Evolutionary conservation across 306 rosid genomes (phyloP).

Genomic region (Corylus avellana): DNA sequence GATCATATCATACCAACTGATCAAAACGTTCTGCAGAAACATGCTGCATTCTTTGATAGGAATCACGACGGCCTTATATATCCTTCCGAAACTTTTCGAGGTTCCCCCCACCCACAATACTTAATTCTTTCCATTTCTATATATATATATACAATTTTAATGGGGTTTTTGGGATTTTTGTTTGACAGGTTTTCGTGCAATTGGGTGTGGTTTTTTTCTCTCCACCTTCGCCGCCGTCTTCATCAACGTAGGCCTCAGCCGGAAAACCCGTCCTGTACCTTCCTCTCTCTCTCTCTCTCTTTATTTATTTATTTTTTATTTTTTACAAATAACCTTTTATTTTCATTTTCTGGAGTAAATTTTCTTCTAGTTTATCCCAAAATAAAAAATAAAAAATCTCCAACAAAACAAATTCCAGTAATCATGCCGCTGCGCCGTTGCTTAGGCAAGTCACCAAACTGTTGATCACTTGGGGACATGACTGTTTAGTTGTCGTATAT

Average conservation of each 20-base stretch:
- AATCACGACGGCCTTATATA: constrained; percentile 70
- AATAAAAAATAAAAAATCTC: background rate
- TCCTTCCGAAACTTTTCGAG: constrained; percentile 85
- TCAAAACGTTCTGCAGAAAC: constrained; percentile 63
- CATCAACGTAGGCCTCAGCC: constrained; percentile 61
- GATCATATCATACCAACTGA: constrained; percentile 30
- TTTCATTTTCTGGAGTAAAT: too few species aligned
- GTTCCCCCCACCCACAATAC: constrained; percentile 14
- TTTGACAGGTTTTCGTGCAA: constrained; percentile 70
- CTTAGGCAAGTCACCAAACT: too few species aligned
- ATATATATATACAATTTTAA: background rate
- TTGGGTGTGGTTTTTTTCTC: constrained; percentile 52
- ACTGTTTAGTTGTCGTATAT: too few species aligned
- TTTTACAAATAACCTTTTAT: too few species aligned
- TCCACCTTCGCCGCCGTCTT: constrained; percentile 44
- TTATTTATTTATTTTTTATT: background rate
- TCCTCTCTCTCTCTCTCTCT: constrained; percentile 4
- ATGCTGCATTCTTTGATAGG: constrained; percentile 73
- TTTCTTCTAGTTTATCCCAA: background rate
- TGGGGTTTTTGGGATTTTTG: background rate
- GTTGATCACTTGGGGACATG: too few species aligned
- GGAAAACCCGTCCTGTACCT: constrained; percentile 62
- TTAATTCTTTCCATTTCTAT: too few species aligned
- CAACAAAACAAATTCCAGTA: too few species aligned
- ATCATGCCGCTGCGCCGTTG: too few species aligned